phyloP scores from a whole-genome alignment of 805 yeast genomes.

The Zygotorulaspora danielsina region DNA sequence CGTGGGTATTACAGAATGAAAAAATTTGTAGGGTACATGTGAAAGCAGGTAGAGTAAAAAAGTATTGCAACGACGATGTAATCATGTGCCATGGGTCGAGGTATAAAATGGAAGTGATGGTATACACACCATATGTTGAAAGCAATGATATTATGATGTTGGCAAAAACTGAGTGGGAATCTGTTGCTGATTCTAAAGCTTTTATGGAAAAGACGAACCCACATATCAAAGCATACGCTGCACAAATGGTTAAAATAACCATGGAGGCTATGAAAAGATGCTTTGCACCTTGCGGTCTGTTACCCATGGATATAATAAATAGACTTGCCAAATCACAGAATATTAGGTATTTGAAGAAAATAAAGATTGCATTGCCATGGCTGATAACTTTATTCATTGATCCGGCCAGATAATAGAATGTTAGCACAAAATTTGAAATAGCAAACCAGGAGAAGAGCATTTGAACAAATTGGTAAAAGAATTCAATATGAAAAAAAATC shows the following conservation, averaged over 20 bases:
- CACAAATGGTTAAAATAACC: slow-evolving; percentile 68
- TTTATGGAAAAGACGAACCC: slow-evolving; percentile 75
- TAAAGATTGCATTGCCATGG: slow-evolving; percentile 75
- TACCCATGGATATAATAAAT: slow-evolving; percentile 92
- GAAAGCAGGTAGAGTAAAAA: slow-evolving; percentile 83
- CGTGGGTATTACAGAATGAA: slow-evolving; percentile 97
- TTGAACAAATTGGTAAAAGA: slow-evolving; percentile 77
- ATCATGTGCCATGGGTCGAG: slow-evolving; percentile 96
- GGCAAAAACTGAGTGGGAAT: slow-evolving; percentile 50
- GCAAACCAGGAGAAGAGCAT: slow-evolving; percentile 89
- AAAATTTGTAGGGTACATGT: slow-evolving; percentile 90
- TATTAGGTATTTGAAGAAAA: slow-evolving; percentile 79
- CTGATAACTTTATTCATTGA: slow-evolving; percentile 57
- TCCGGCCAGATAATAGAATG: slow-evolving; percentile 91
- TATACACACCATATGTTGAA: slow-evolving; percentile 89
- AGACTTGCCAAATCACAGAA: slow-evolving; percentile 80
- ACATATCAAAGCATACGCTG: slow-evolving; percentile 72
- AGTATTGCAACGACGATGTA: slow-evolving; percentile 83
- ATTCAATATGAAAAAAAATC: slow-evolving; percentile 77
- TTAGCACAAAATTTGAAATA: slow-evolving; percentile 83
- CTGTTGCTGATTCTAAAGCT: slow-evolving; percentile 42
- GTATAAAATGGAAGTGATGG: slow-evolving; percentile 75
- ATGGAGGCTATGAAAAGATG: slow-evolving; percentile 70
- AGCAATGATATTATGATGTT: slow-evolving; percentile 79
- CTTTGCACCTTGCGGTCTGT: slow-evolving; percentile 94